Evolutionary conservation across 768 basidiomycete species (phyloP).

Genomic region (Podaxis pistillaris): DNA sequence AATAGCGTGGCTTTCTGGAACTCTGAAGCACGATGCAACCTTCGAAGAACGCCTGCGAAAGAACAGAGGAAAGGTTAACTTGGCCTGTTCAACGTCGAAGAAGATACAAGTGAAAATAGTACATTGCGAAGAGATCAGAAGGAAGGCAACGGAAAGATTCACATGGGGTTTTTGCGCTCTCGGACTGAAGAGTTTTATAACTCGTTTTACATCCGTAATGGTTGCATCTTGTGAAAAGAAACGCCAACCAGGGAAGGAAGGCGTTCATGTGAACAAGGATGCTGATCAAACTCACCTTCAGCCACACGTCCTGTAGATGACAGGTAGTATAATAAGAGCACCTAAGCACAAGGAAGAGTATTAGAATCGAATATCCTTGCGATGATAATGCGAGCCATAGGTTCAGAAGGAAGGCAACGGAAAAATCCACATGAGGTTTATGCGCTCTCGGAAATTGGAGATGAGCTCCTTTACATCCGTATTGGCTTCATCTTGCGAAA

Average conservation of each 20-base stretch:
- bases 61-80: constrained; percentile 2
- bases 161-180: constrained; percentile 41
- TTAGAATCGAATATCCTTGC: constrained; percentile 14
- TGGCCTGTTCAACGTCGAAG: background rate
- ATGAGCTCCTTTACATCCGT: constrained; percentile 27
- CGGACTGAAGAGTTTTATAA: constrained; percentile 23
- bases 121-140: constrained; percentile 38
- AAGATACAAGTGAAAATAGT: background rate
- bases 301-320: constrained; percentile 1
- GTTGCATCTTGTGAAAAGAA: constrained; percentile 22
- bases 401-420: constrained; percentile 68
- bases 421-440: constrained; percentile 51
- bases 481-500: constrained; percentile 23
- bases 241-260: constrained; percentile 7
- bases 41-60: background rate
- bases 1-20: background rate
- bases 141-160: constrained; percentile 68
- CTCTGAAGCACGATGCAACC: background rate
- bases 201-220: constrained; percentile 27
- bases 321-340: constrained; percentile 8
- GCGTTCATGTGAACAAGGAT: constrained; percentile 12
- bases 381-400: constrained; percentile 6
- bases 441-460: constrained; percentile 30
- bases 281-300: background rate
- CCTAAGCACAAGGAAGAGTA: constrained; percentile 5